These are phyloP conservation scores for Fusarium sublunatum DNA, from an alignment of 2,329 filamentous ascomycete species.

Conservation along the genomic window DNA sequence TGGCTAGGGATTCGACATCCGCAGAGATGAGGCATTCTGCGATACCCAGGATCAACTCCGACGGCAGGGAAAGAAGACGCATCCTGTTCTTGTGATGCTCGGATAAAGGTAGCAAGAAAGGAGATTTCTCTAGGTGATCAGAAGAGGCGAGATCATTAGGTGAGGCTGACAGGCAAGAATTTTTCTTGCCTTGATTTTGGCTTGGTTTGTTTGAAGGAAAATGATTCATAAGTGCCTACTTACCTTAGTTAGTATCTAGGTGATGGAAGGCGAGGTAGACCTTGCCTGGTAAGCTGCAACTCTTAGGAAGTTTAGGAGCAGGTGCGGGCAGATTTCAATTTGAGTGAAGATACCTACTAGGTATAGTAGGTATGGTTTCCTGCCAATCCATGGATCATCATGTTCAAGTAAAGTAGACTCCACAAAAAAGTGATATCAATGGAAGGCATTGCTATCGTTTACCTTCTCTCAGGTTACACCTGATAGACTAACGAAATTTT, in stretches of 20 bases:
- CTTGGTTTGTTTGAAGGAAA: neutral
- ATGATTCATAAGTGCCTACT: too few species aligned
- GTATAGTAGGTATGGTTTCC: too few species aligned
- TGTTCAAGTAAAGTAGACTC: too few species aligned
- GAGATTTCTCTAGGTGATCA: neutral
- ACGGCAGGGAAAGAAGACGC: slow-evolving; percentile 5
- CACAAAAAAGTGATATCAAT: too few species aligned
- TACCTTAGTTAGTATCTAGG: too few species aligned
- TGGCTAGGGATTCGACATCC: slow-evolving; percentile 5
- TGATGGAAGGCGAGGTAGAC: too few species aligned
- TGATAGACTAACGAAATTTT: too few species aligned
- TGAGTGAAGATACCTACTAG: too few species aligned
- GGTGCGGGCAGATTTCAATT: neutral
- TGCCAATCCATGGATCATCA: too few species aligned
- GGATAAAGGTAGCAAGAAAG: neutral
- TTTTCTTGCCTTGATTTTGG: too few species aligned
- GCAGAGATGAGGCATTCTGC: neutral
- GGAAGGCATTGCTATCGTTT: neutral
- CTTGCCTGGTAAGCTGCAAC: too few species aligned
- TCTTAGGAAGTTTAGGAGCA: neutral
- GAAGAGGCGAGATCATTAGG: neutral
- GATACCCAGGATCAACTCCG: slow-evolving; percentile 4
- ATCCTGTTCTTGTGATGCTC: neutral
- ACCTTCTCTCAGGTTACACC: neutral
- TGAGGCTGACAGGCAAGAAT: too few species aligned